Evolutionary conservation across 2,329 filamentous ascomycete genomes (phyloP).

Genomic region (Daldinia sp.): DNA sequence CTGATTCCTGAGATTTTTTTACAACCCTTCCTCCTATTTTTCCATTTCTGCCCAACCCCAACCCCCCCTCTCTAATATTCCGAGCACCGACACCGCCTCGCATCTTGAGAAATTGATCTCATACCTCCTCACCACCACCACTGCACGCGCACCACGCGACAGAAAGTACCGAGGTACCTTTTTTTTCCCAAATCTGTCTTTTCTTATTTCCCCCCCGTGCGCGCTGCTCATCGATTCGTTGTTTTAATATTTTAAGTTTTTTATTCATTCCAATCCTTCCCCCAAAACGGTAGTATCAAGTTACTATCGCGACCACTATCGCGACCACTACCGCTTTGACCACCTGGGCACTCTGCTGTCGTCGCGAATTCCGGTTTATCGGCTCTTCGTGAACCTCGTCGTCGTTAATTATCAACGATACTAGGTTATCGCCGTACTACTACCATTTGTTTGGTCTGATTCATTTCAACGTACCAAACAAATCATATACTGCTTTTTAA

Average conservation of each 20-base stretch:
- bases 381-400: conserved; percentile 30
- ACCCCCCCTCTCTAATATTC: conserved; percentile 48
- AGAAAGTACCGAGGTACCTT: conserved; percentile 49
- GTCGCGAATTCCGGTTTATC: conserved; percentile 37
- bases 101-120: conserved; percentile 47
- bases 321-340: conserved; percentile 40
- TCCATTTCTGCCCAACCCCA: conserved; percentile 51
- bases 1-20: conserved; percentile 54
- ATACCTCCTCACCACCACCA: conserved; percentile 31
- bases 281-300: conserved; percentile 46
- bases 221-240: conserved; percentile 38
- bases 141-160: conserved; percentile 42
- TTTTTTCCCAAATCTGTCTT: conserved; percentile 38
- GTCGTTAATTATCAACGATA: conserved; percentile 32
- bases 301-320: conserved; percentile 35
- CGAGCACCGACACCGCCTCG: conserved; percentile 49
- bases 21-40: conserved; percentile 54
- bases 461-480: conserved; percentile 47
- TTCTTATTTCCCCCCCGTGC: conserved; percentile 31
- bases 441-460: conserved; percentile 45
- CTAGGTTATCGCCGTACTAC: conserved; percentile 12
- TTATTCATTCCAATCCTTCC: conserved; percentile 45
- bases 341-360: conserved; percentile 35
- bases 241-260: conserved; percentile 41
- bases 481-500: conserved; percentile 6